These are phyloP conservation scores for Lippia alba DNA, from an alignment of 305 asterid species.

Conservation along the genomic window DNA sequence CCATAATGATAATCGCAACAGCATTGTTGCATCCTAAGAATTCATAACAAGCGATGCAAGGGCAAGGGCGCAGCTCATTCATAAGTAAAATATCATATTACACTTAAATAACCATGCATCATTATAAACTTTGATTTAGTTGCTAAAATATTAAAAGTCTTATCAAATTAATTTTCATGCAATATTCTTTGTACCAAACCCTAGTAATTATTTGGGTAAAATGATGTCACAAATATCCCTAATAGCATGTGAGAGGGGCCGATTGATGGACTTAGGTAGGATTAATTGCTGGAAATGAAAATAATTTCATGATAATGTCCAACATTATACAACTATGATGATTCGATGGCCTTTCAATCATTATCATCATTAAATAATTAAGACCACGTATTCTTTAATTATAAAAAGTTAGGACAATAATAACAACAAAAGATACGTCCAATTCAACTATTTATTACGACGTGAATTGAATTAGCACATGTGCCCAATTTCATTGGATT, in stretches of 20 bases:
- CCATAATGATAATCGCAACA: too few relatives aligned
- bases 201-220: too few relatives aligned
- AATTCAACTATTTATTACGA: not conserved
- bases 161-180: too few relatives aligned
- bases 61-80: too few relatives aligned
- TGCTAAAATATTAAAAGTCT: too few relatives aligned
- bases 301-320: conserved; percentile 16
- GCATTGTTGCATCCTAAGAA: too few relatives aligned
- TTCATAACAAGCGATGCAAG: too few relatives aligned
- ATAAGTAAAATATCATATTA: too few relatives aligned
- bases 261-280: not conserved
- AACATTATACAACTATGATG: conserved; percentile 2
- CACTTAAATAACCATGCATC: too few relatives aligned
- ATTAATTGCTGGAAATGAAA: conserved; percentile 2
- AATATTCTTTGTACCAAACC: too few relatives aligned
- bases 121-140: too few relatives aligned
- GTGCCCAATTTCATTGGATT: not conserved
- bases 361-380: conserved; percentile 1
- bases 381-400: not conserved
- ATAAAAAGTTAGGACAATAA: not conserved
- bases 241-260: conserved; percentile 20
- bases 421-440: not conserved
- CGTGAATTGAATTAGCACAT: not conserved
- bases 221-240: not conserved
- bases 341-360: not conserved